Evolutionary conservation across 2,329 filamentous ascomycete species (phyloP), one percentile per base, ranked within the genome.

Genomic region (Plectosphaerella cucumerina): DNA sequence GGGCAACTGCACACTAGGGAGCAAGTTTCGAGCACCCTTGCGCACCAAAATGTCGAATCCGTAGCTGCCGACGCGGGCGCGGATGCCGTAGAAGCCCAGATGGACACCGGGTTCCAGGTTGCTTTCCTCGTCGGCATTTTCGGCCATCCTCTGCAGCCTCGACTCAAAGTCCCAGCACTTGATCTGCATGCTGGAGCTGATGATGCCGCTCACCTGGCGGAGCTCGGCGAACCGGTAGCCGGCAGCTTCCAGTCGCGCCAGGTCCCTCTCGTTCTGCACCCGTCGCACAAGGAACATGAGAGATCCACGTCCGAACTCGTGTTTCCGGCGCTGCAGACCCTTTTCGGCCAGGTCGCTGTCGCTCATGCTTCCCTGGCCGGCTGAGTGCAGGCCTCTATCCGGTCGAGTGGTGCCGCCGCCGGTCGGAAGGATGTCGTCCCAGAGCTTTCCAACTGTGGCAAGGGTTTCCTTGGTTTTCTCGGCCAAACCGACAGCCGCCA

Each of bases 161-260:
- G 68, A 64, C 43, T 79, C 75, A 3, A 96, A 72, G n/a, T 82
- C 79, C 1, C 73, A 68, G 2, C 77, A 74, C 44, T 85, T 78
- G 50, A 95, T 84, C 61, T 93, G 88, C 76, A 96, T 86, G 55
- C 82, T 86, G 21, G 82, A 77, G 20, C 86, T 80, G 55, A 96
- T 82, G 41, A 82, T 81, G 17, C 81, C 76, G 12, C 82, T 77
- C 23, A 96, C 85, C 54, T 90, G 84, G 50, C 78, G 77, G 12
- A 85, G 70, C 33, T 82, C 77, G 3, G 87, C 87, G 60, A 96
- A 96, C n/a, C 87, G 82, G 65, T 85, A 95, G 1, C 91, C 90
- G 11, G 80, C 73, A 1, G 88, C 82, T 55, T 86, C 80, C 14
- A 96, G 75, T 23, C 78, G 77, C 48, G 81, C 76, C 0, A 80